Percentiles rank a stretch among this genome's conserved stretches.
Conservation (phyloP, 78 protist genomes). For the Dictyostelium discoideum region DNA sequence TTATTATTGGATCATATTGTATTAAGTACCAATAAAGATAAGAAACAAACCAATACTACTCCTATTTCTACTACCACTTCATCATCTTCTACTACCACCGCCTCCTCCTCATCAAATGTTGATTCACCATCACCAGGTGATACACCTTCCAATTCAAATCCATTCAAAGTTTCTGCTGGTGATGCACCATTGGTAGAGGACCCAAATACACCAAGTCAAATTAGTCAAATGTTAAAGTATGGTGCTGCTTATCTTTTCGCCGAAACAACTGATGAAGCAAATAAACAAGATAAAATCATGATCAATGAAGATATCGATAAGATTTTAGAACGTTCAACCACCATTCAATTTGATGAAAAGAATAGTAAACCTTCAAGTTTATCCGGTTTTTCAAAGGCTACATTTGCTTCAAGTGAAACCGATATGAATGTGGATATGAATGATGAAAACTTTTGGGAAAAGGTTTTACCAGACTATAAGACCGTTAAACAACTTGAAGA, state of each 20-base stretch:
- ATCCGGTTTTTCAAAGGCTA: slow-evolving; percentile 86
- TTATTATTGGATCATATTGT: slow-evolving; percentile 89
- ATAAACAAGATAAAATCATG: slow-evolving; percentile 58
- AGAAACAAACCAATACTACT: slow-evolving; percentile 8
- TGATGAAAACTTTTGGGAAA: slow-evolving; percentile 90
- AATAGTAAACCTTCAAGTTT: slow-evolving; percentile 14
- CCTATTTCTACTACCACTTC: not conserved
- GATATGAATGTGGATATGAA: slow-evolving; percentile 80
- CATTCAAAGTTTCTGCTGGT: not conserved
- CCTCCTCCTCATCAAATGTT: not conserved
- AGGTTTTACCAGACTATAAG: slow-evolving; percentile 82
- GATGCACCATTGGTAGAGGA: slow-evolving; percentile 1
- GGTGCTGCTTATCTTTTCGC: slow-evolving; percentile 88
- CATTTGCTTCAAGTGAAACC: slow-evolving; percentile 51
- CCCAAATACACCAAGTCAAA: slow-evolving; percentile 59
- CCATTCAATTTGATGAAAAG: slow-evolving; percentile 51
- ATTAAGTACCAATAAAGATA: slow-evolving; percentile 36
- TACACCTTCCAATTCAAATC: not conserved
- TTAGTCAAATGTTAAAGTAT: slow-evolving; percentile 80
- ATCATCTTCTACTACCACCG: not conserved
- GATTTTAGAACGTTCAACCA: slow-evolving; percentile 77
- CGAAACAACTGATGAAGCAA: slow-evolving; percentile 41
- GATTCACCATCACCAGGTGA: not conserved
- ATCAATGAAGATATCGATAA: slow-evolving; percentile 83
- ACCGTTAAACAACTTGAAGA: slow-evolving; percentile 80